These are phyloP conservation scores for Erodium texanum DNA, from an alignment of 441 rosid genomes.

Conservation along the genomic window DNA sequence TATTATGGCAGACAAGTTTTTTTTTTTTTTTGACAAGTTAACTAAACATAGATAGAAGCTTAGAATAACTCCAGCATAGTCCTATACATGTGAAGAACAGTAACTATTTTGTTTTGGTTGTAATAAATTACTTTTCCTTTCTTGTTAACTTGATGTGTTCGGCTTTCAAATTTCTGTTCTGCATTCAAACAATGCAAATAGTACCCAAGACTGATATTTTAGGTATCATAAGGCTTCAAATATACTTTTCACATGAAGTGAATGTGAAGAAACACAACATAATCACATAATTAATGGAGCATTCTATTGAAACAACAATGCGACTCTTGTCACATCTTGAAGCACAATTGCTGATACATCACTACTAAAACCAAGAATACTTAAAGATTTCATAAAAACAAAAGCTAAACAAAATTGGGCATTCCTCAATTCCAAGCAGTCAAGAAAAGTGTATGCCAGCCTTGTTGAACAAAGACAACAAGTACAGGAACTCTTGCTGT, in stretches of 20 bases:
- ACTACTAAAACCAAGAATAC: neutral
- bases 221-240: neutral
- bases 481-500: slow-evolving; percentile 67
- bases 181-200: too few relatives aligned
- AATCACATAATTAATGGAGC: too few relatives aligned
- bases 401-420: slow-evolving; percentile 19
- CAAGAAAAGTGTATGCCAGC: slow-evolving; percentile 64
- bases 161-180: too few relatives aligned
- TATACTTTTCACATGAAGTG: neutral
- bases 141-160: too few relatives aligned
- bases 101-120: too few relatives aligned
- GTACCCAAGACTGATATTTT: too few relatives aligned
- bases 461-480: slow-evolving; percentile 76
- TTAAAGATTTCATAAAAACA: neutral
- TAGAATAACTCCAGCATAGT: too few relatives aligned
- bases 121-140: too few relatives aligned
- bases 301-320: neutral
- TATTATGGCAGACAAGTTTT: too few relatives aligned
- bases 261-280: neutral
- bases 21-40: too few relatives aligned
- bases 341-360: neutral
- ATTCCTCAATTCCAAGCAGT: slow-evolving; percentile 5
- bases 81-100: too few relatives aligned
- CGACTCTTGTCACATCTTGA: neutral
- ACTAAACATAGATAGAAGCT: too few relatives aligned